phyloP scores from a whole-genome alignment of 176 grass and related monocot species.

The Miscanthus lutarioriparius region DNA sequence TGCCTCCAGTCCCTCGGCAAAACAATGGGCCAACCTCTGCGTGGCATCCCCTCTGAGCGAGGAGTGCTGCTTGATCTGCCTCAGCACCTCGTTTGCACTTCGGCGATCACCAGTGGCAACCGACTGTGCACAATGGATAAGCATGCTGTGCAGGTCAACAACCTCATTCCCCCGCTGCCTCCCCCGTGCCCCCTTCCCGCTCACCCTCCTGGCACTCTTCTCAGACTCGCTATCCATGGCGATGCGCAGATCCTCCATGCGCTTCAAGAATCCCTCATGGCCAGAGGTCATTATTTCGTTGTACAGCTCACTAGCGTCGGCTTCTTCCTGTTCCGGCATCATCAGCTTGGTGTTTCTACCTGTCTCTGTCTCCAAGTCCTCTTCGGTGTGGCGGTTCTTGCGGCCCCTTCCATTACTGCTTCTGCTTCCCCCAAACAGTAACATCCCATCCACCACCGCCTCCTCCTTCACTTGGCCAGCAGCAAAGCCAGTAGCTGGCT shows the following conservation, averaged over 20 bases:
- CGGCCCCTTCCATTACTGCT: not conserved
- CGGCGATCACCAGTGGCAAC: too few relatives aligned
- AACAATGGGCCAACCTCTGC: too few relatives aligned
- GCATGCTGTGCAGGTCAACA: too few relatives aligned
- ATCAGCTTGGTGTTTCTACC: not conserved
- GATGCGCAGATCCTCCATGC: constrained; percentile 7
- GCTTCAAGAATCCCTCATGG: not conserved
- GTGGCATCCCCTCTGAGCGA: too few relatives aligned
- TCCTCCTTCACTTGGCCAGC: too few relatives aligned
- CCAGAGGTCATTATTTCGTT: not conserved
- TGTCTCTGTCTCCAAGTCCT: not conserved
- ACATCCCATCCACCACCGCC: too few relatives aligned
- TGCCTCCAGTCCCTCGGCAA: too few relatives aligned
- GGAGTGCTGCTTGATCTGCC: too few relatives aligned
- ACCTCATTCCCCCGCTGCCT: not conserved
- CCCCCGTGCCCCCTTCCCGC: constrained; percentile 11
- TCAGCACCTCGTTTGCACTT: too few relatives aligned
- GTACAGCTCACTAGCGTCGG: not conserved
- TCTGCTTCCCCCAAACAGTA: too few relatives aligned
- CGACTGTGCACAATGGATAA: too few relatives aligned
- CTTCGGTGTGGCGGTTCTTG: not conserved
- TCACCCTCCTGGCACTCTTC: not conserved
- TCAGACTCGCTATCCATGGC: constrained; percentile 14
- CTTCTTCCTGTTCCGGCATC: not conserved
- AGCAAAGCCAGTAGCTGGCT: too few relatives aligned